Evolutionary conservation across 352 stramenopile genomes (phyloP).

Genomic region (Phytophthora ramorum): DNA sequence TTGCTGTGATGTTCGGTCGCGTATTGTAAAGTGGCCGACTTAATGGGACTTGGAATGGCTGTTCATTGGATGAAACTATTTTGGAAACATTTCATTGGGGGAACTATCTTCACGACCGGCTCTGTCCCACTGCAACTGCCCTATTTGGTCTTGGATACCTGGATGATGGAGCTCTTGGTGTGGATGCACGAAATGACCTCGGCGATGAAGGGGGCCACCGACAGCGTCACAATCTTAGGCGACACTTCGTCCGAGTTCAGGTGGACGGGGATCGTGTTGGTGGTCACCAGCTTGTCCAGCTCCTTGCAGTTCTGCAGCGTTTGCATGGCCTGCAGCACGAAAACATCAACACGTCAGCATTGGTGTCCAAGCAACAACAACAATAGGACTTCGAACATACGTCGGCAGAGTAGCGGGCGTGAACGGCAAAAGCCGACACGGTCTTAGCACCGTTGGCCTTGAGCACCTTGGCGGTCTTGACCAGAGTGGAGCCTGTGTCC

Average conservation of each 20-base stretch:
- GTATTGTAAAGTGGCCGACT: conserved; percentile 14
- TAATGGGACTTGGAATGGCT: conserved; percentile 15
- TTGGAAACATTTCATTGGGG: conserved; percentile 28
- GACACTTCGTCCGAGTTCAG: conserved; percentile 37
- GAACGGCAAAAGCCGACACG: conserved; percentile 84
- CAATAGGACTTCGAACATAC: conserved; percentile 40
- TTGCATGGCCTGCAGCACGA: conserved; percentile 49
- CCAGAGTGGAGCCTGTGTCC: conserved; percentile 84
- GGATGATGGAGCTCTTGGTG: conserved; percentile 87
- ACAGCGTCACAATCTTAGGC: conserved; percentile 86
- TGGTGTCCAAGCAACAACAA: neutral
- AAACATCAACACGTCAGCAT: neutral
- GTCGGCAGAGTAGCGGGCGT: conserved; percentile 82
- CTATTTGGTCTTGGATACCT: conserved; percentile 84
- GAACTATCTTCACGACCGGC: conserved; percentile 26
- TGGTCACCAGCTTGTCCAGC: conserved; percentile 85
- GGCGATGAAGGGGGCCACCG: conserved; percentile 87
- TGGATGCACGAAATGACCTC: conserved; percentile 92
- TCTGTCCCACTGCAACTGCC: conserved; percentile 11
- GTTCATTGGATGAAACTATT: conserved; percentile 41
- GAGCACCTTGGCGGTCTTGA: conserved; percentile 85
- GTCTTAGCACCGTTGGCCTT: conserved; percentile 81
- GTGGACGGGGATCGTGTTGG: conserved; percentile 82
- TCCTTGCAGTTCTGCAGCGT: conserved; percentile 76
- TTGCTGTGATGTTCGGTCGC: neutral